Percentiles rank a stretch among this genome's conserved stretches.
Evolutionary conservation across 2,329 filamentous ascomycete genomes (phyloP).

Genomic region (Fusarium sp.): DNA sequence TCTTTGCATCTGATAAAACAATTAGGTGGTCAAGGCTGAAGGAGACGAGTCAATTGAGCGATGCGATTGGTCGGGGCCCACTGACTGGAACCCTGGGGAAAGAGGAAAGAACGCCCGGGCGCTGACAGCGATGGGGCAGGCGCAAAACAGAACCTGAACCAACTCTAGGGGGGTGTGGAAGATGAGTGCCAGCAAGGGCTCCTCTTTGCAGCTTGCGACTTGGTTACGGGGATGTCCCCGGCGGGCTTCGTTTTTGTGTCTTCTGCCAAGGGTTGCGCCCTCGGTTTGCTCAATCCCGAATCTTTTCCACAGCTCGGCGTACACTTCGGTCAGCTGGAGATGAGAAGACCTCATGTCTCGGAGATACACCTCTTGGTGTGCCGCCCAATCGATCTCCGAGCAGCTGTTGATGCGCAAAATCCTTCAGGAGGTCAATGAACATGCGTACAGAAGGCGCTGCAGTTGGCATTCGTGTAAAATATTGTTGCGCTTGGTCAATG

Average conservation of each 20-base stretch:
- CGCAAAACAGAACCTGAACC: background rate
- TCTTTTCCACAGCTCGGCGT: background rate
- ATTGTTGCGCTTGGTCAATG: background rate
- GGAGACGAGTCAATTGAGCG: constrained; percentile 13
- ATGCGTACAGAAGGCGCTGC: background rate
- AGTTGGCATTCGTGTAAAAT: background rate
- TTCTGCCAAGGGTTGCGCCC: background rate
- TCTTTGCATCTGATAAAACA: constrained; percentile 33
- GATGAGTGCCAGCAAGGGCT: background rate
- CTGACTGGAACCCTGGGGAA: constrained; percentile 10
- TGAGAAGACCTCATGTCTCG: background rate
- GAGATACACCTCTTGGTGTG: background rate
- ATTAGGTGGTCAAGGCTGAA: constrained; percentile 16
- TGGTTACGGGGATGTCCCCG: background rate
- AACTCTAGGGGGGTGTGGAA: background rate
- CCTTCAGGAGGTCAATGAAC: background rate
- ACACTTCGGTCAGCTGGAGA: background rate
- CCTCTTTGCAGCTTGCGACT: background rate
- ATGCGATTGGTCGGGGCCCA: constrained; percentile 32
- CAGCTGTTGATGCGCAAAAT: background rate
- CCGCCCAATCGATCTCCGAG: background rate
- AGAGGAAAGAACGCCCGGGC: constrained; percentile 13
- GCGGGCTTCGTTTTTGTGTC: background rate
- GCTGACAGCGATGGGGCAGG: background rate
- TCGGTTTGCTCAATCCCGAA: background rate